Evolutionary conservation across 768 basidiomycete species (phyloP).

Genomic region (Mycena indigotica): DNA sequence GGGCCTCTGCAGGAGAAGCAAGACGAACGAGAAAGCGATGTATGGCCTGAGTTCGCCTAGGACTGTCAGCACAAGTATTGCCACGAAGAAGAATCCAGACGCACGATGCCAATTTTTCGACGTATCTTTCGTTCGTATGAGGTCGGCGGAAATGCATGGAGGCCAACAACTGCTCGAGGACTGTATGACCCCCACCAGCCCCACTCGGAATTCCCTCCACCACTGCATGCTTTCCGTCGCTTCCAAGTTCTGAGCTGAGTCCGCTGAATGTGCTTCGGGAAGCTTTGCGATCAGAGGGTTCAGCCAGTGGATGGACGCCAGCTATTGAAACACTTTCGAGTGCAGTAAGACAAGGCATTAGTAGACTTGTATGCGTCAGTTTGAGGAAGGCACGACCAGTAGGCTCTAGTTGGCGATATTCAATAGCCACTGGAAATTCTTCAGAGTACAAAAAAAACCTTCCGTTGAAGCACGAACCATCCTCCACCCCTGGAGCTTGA

Average conservation of each 20-base stretch:
- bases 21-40: conserved; percentile 59
- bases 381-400: conserved; percentile 62
- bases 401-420: conserved; percentile 63
- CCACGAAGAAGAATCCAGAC: neutral
- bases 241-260: conserved; percentile 19
- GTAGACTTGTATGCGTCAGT: conserved; percentile 48
- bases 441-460: no score
- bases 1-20: conserved; percentile 63
- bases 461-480: conserved; percentile 47
- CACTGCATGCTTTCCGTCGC: conserved; percentile 56
- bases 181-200: conserved; percentile 27
- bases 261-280: conserved; percentile 15
- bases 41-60: conserved; percentile 36
- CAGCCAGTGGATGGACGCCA: conserved; percentile 44
- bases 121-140: conserved; percentile 3
- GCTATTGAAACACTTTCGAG: conserved; percentile 49
- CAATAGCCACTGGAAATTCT: conserved; percentile 49
- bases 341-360: conserved; percentile 41
- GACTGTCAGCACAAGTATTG: conserved; percentile 24
- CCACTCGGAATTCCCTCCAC: conserved; percentile 64
- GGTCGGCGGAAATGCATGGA: conserved; percentile 43
- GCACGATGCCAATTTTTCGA: neutral
- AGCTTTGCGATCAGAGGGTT: conserved; percentile 25
- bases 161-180: conserved; percentile 44
- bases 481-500: conserved; percentile 47